Base-by-base conservation (phyloP, 441 rosid genomes). In the Erysimum cheiri region DNA sequence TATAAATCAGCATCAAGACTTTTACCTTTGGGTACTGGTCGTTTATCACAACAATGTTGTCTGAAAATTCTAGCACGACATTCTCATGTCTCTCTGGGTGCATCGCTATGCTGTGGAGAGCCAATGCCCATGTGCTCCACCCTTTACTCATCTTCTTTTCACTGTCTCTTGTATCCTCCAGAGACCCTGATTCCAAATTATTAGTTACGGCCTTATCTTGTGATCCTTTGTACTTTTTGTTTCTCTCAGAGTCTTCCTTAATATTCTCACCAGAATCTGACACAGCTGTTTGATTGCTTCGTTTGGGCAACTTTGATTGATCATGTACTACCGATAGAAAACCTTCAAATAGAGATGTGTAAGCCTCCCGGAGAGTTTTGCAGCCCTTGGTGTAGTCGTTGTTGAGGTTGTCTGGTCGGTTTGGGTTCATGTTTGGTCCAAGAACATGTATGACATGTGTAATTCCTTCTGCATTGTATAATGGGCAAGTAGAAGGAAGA, bases 351-450 rank as follows among this genome's bases (percentile, higher is more conserved):
- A 94, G 94, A 67, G 98, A 84, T 35, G 89, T 66, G 80, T 92
- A 94, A 50, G 96, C 90, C 68, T 82, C 86, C 31, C 73, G 73
- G 12, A 92, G 98, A 82, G 86, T 68, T 75, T 82, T 75, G 82
- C 94, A 86, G 67, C 96, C 98, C 59, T 80, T 86, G 70, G 48
- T 59, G 72, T 94, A 91, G 85, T 94, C 92, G 26, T 77, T 71
- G 28, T 80, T 74, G n/a, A 91, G 89, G 64, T 77, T 86, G 74
- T 90, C 82, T 48, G 97, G 96, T 73, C 97, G 85, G 44, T 80
- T 78, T n/a, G 91, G 94, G 69, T 94, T 94, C 99, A 92, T 92
- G 76, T 94, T 92, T 37, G 99, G 98, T 59, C 99, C 98, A 80
- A 94, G 91, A 71, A 94, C 96, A 82, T 92, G 98, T 78, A 94